Evolutionary conservation across 192 early-diverging fungal genomes (phyloP).

Genomic region (Chytriomyces sp.): DNA sequence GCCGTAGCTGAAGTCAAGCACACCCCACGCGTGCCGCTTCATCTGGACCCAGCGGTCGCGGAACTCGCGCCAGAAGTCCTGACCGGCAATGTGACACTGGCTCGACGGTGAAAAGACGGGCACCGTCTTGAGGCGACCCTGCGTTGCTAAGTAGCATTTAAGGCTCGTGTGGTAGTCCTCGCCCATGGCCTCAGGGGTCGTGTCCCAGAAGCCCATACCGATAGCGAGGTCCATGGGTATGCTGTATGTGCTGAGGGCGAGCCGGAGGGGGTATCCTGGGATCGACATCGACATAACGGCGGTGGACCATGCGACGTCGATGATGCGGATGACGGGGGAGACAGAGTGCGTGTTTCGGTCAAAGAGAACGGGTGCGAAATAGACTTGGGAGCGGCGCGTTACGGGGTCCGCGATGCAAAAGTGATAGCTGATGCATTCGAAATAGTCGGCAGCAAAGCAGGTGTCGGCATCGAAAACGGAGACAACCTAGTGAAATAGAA

Average conservation of each 20-base stretch:
- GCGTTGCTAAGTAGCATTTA: constrained; percentile 58
- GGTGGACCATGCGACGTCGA: constrained; percentile 54
- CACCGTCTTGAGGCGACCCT: constrained; percentile 44
- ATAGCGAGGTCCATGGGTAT: constrained; percentile 57
- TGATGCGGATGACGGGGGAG: constrained; percentile 51
- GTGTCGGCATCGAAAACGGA: constrained; percentile 62
- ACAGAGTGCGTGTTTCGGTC: constrained; percentile 55
- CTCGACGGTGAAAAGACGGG: constrained; percentile 60
- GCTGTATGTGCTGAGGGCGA: constrained; percentile 57
- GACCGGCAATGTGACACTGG: constrained; percentile 54
- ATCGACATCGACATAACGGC: constrained; percentile 55
- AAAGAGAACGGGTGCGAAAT: constrained; percentile 37
- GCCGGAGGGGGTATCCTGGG: constrained; percentile 41
- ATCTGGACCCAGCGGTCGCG: constrained; percentile 60
- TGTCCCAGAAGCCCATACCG: constrained; percentile 57
- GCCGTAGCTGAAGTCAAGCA: constrained; percentile 58
- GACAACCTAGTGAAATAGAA: constrained; percentile 35
- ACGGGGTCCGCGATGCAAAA: not conserved
- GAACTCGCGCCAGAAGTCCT: constrained; percentile 33
- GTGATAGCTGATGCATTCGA: constrained; percentile 24
- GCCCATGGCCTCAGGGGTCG: constrained; percentile 53
- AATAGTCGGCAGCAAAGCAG: constrained; percentile 53
- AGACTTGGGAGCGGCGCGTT: not conserved
- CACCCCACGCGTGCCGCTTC: constrained; percentile 63
- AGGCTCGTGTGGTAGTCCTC: constrained; percentile 63